These are phyloP conservation scores for Botrytis byssoidea DNA, from an alignment of 2,329 filamentous ascomycete species.

Conservation along the genomic window DNA sequence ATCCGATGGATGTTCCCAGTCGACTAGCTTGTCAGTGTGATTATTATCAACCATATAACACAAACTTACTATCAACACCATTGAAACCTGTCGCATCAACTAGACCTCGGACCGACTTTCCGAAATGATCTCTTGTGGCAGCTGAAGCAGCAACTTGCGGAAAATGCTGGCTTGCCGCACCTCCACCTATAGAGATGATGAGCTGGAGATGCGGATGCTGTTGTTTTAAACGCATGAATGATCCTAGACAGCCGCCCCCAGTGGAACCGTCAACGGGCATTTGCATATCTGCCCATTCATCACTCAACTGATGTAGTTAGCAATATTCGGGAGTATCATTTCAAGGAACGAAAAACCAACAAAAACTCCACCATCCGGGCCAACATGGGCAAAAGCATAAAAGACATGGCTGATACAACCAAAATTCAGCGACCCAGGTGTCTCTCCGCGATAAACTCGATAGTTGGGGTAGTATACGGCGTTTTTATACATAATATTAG, in stretches of 20 bases:
- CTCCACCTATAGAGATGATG: slow-evolving; percentile 75
- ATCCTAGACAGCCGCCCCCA: slow-evolving; percentile 61
- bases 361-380: slow-evolving; percentile 70
- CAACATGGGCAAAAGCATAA: slow-evolving; percentile 77
- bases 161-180: slow-evolving; percentile 63
- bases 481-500: slow-evolving; percentile 61
- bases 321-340: background rate
- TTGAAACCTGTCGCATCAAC: slow-evolving; percentile 70
- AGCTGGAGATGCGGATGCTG: slow-evolving; percentile 69
- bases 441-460: slow-evolving; percentile 69
- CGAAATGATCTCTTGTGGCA: slow-evolving; percentile 66
- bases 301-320: slow-evolving; percentile 59
- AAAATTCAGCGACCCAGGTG: slow-evolving; percentile 71
- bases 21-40: slow-evolving; percentile 52
- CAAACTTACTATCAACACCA: slow-evolving; percentile 68
- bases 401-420: slow-evolving; percentile 78
- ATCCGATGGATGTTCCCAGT: slow-evolving; percentile 75
- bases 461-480: slow-evolving; percentile 84
- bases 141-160: slow-evolving; percentile 63
- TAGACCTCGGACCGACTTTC: slow-evolving; percentile 61
- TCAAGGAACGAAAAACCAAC: slow-evolving; percentile 50
- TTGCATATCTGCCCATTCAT: slow-evolving; percentile 73
- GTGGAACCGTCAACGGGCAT: slow-evolving; percentile 69
- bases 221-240: slow-evolving; percentile 70
- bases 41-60: background rate